These are phyloP conservation scores for Cutaneotrichosporon cavernicola DNA, from an alignment of 1,284 basidiomycete species.

Conservation along the genomic window DNA sequence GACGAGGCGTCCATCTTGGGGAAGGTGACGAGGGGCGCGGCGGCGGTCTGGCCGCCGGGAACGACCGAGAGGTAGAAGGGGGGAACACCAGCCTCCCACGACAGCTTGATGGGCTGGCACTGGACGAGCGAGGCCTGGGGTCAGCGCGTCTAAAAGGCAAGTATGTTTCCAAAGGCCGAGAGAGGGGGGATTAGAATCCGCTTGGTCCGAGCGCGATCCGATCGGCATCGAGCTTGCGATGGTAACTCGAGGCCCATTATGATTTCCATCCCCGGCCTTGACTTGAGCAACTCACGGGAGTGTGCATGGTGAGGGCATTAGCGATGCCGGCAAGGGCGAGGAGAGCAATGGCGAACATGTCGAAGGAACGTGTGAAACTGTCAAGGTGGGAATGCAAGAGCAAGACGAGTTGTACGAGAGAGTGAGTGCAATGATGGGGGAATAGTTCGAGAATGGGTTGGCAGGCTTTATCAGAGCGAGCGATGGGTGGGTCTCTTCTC, in stretches of 20 bases:
- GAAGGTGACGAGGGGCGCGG: conserved; percentile 50
- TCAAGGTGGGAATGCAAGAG: not conserved
- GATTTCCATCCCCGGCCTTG: no score
- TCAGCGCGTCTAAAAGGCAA: conserved; percentile 1
- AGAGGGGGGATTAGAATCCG: not conserved
- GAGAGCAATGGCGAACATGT: conserved; percentile 11
- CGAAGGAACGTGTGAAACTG: conserved; percentile 11
- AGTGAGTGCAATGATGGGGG: conserved; percentile 3
- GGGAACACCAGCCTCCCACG: conserved; percentile 59
- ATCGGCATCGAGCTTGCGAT: no score
- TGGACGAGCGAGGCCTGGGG: conserved; percentile 40
- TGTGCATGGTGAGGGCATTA: conserved; percentile 13
- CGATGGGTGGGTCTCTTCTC: no score
- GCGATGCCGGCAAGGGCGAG: conserved; percentile 14
- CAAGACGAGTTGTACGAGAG: not conserved
- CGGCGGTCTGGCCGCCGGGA: conserved; percentile 65
- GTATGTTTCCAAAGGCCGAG: not conserved
- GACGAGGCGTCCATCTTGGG: conserved; percentile 53
- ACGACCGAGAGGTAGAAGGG: conserved; percentile 69
- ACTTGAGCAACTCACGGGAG: conserved; percentile 11
- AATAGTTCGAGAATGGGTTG: not conserved
- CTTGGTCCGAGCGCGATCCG: not conserved
- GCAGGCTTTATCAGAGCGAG: not conserved
- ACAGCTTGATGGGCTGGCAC: conserved; percentile 53
- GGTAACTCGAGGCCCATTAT: no score